Base-by-base conservation (phyloP, 2,329 filamentous ascomycete genomes). In the Claviceps sp. region DNA sequence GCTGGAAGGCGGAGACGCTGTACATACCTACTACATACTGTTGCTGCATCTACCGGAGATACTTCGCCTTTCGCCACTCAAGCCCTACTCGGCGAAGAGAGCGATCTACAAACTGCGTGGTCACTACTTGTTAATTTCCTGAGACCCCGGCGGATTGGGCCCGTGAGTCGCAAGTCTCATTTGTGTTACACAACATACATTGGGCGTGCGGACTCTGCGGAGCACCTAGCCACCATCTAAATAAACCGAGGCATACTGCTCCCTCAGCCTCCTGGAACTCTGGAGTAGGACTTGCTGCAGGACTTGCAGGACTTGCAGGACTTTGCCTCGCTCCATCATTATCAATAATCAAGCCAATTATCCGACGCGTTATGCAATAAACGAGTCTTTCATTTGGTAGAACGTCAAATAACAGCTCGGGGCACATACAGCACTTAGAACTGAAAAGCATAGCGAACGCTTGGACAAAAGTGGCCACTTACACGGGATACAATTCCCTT, bases 311-410 rank as follows among this genome's bases (percentile, higher is more conserved):
- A 30, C 26, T 30, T 30, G 20, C 18, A 24, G 11, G 13, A 52
- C 20, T 30, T 30, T 49, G 22, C 16, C 13, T 30, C 30, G 2
- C 38, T 18, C 11, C 9, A 37, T 45, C 34, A 13, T 44, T 20
- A 45, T 41, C 52, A 50, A 13, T 44, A 16, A 45, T 41, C 52
- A 50, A 44, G 49, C 49, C 50, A 53, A 52, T 34, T 47, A 11
- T 4, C 47, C 57, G 51, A 52, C 56, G 55, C 57, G 55, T 52
- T 53, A 60, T 60, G 58, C 58, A 47, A 56, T 54, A 59, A 50
- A 52, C 47, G 43, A 43, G 22, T 47, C 53, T 26, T 22, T 52
- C 20, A 4, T 14, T 45, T 20, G 30, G 30, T 34, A 48, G 18
- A 38, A n/a, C 26, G 22, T 24, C 47, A 47, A 44, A 49, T 50